Base-by-base conservation (phyloP, 306 rosid species). In the Astragalus glycyphyllos region DNA sequence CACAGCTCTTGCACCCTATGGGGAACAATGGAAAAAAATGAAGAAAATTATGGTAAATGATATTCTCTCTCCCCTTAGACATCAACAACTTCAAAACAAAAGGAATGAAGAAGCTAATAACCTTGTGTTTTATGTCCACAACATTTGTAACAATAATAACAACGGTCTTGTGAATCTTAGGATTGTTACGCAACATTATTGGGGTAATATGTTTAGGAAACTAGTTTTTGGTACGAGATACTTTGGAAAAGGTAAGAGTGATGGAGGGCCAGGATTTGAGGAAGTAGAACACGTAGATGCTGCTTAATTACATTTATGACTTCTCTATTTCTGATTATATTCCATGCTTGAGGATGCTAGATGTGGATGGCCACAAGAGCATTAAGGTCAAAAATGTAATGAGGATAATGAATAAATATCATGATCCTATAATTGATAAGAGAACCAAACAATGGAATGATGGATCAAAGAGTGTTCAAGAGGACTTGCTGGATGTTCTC, bases 401-500 rank as follows among this genome's bases (percentile, higher is more conserved):
- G 74, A 14, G 58, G 13, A 29, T 46, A 1, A 5, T 80, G 5
- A 29, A 58, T 0, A 67, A 73, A 38, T 73, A 78, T 29, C 76
- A 85, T 3, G 83, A 87, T 5, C 79, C 81, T 0, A 58, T 83
- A 2, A 45, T 87, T 5, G 57, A 82, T 5, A 64, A 45, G 11
- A 80, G 86, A 61, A 35, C 76, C 0, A 61, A 58, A 13, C 50
- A 67, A 13, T 81, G 86, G 88, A 71, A 35, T 4, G 67, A 73
- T 8, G 88, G 71, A 41, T 59, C 6, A 16, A 83, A 58, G 79
- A 61, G 7, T 11, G 47, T 50, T 45, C 11, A 16, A 5, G 83
- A 82, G 35, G 89, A 87, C 15, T 55, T 70, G 23, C 73, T 87
- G 10, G 92, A 87, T 64, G 38, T 85, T 70, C 9, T 87, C 4